Base-by-base conservation (phyloP, 331 rosid species). In the Dryas integrifolia region DNA sequence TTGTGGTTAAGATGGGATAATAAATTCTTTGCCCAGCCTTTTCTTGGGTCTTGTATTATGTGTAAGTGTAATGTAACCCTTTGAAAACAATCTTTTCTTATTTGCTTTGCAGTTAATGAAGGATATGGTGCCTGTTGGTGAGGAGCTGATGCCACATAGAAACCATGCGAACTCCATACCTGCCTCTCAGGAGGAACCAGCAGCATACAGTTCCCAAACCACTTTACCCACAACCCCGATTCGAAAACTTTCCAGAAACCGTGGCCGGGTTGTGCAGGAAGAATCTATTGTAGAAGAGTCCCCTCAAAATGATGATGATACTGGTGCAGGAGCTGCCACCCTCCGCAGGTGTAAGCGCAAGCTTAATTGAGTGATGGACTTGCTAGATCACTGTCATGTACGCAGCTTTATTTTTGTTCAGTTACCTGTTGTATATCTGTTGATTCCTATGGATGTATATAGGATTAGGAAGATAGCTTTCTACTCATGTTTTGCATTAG, bases 131-230 rank as follows among this genome's bases (percentile, higher is more conserved):
- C 85, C 89, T 10, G 83, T 48, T 40, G 98, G 88, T 14, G 77
- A 81, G 65, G 98, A 90, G 82, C 75, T 89, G 59, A 92, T 92
- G 96, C 91, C 92, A 0, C 81, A 79, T 59, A 80, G 98, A 80
- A 13, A 9, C 11, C 75, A 67, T 21, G 35, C 67, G 38, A 58
- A 72, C 82, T 38, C 81, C 0, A 5, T 4, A 45, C 67, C 60
- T 69, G 55, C 41, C 9, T 51, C 83, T 3, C 79, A 72, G 46
- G 77, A 14, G 67, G 87, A 82, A 64, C 61, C 56, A 4, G 47
- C 35, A 0, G 47, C 24, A 24, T 70, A 44, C 8, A 6, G 30
- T 66, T 84, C 89, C 48, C 86, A 69, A 30, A 58, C 76, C 13
- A 69, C 72, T 14, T 13, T 80, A 57, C 76, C 81, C 44, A 65